A percentile compares a stretch with the other conserved stretches of the same genome.
Conservation (phyloP, 495 filamentous ascomycete species). For the Talaromyces wortmannii region DNA sequence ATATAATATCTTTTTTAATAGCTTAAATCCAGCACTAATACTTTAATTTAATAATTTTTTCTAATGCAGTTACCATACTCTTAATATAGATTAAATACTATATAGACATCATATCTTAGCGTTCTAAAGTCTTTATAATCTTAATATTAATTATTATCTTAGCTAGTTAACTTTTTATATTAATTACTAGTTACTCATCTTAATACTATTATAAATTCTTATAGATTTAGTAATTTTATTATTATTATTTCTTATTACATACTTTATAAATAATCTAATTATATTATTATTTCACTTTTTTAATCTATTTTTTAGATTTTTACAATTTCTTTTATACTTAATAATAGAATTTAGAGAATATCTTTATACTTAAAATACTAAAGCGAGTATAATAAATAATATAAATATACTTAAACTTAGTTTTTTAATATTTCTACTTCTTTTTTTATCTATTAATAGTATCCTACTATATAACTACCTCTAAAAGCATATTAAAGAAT, state of each 20-base stretch:
- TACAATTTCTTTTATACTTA: not conserved
- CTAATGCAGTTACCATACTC: constrained; percentile 15
- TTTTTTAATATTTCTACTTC: constrained; percentile 1
- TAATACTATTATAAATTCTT: constrained; percentile 18
- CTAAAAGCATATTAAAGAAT: constrained; percentile 11
- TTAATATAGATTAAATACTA: constrained; percentile 19
- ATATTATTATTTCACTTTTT: constrained; percentile 16
- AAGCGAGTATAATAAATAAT: not conserved
- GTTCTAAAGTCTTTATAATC: constrained; percentile 12
- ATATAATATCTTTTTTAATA: constrained; percentile 20
- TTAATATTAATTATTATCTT: constrained; percentile 17
- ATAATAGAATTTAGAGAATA: not conserved
- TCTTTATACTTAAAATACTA: not conserved
- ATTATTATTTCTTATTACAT: constrained; percentile 15
- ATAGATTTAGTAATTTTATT: constrained; percentile 13
- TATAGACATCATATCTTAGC: constrained; percentile 13
- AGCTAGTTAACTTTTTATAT: constrained; percentile 19
- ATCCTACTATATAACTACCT: constrained; percentile 10
- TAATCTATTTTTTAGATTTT: constrained; percentile 1
- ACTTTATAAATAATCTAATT: constrained; percentile 7
- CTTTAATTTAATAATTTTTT: constrained; percentile 13
- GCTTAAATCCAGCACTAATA: constrained; percentile 14
- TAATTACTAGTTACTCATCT: constrained; percentile 25
- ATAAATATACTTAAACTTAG: not conserved
- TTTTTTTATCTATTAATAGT: constrained; percentile 1